Evolutionary conservation across 2,329 filamentous ascomycete genomes (phyloP).

Genomic region (Fusarium domesticum): DNA sequence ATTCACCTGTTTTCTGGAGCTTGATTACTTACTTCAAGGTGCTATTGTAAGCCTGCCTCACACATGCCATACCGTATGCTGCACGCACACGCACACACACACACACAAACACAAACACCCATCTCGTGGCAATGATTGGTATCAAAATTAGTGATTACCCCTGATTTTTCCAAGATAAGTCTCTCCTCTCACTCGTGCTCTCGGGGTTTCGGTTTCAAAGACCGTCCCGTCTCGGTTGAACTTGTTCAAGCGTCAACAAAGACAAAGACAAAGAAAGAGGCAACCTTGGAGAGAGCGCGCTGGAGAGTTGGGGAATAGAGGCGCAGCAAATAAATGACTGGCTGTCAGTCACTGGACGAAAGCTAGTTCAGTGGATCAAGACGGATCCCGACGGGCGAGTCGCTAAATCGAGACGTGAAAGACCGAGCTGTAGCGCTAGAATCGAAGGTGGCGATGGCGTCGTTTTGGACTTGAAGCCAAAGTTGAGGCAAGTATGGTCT

Average conservation of each 20-base stretch:
- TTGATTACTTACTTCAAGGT: too few relatives aligned
- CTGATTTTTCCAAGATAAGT: not conserved
- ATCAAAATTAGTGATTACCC: not conserved
- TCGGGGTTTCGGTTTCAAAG: not conserved
- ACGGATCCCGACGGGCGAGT: not conserved
- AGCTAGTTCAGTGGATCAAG: not conserved
- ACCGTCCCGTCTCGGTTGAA: not conserved
- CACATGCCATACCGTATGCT: too few relatives aligned
- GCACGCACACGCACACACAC: not conserved
- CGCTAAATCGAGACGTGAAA: not conserved
- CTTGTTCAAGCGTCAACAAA: not conserved
- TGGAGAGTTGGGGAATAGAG: too few relatives aligned
- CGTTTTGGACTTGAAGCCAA: not conserved
- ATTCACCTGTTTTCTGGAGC: too few relatives aligned
- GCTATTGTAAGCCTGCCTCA: conserved; percentile 11
- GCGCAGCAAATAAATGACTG: not conserved
- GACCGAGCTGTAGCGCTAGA: not conserved
- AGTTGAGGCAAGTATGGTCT: too few relatives aligned
- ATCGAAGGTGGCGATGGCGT: not conserved
- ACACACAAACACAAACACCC: not conserved
- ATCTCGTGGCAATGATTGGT: not conserved
- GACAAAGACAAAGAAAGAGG: not conserved
- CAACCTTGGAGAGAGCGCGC: too few relatives aligned
- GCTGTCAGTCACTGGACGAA: not conserved
- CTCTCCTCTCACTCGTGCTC: not conserved